Evolutionary conservation across 148 eudicot species (phyloP).

Genomic region (Silene latifolia): DNA sequence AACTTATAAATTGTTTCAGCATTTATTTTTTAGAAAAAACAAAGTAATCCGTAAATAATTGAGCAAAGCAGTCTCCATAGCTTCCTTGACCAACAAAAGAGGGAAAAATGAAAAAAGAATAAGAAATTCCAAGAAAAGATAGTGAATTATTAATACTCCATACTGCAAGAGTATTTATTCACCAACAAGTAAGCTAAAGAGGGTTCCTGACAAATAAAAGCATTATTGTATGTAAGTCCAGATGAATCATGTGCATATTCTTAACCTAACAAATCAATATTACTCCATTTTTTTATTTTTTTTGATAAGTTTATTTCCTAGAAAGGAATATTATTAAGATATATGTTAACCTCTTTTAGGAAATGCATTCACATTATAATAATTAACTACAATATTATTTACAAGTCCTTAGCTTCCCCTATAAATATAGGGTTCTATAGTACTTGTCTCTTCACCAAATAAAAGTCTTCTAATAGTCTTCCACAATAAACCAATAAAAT

Average conservation of each 20-base stretch:
- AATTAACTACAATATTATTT: too few species aligned
- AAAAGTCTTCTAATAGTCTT: background rate
- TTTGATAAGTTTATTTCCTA: background rate
- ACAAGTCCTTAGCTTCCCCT: background rate
- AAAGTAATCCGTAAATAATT: background rate
- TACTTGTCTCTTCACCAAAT: slow-evolving; percentile 6
- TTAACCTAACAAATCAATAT: background rate
- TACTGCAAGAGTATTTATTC: slow-evolving; percentile 10
- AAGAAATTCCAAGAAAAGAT: slow-evolving; percentile 10
- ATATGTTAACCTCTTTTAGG: slow-evolving; percentile 8
- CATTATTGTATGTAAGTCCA: background rate
- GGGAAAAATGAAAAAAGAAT: background rate
- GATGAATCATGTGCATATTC: slow-evolving; percentile 12
- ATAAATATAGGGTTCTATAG: slow-evolving; percentile 31
- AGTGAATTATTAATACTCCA: slow-evolving; percentile 6
- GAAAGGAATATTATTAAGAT: slow-evolving; percentile 17
- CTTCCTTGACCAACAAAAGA: slow-evolving; percentile 5
- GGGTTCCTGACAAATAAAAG: slow-evolving; percentile 5
- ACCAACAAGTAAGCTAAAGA: slow-evolving; percentile 1
- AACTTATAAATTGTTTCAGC: too few species aligned
- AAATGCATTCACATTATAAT: slow-evolving; percentile 8
- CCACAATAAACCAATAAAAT: background rate
- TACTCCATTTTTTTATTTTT: background rate
- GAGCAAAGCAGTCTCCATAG: background rate
- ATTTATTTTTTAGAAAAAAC: too few species aligned